phyloP scores from a whole-genome alignment of 345 rosid species.

The Kandelia obovata region DNA sequence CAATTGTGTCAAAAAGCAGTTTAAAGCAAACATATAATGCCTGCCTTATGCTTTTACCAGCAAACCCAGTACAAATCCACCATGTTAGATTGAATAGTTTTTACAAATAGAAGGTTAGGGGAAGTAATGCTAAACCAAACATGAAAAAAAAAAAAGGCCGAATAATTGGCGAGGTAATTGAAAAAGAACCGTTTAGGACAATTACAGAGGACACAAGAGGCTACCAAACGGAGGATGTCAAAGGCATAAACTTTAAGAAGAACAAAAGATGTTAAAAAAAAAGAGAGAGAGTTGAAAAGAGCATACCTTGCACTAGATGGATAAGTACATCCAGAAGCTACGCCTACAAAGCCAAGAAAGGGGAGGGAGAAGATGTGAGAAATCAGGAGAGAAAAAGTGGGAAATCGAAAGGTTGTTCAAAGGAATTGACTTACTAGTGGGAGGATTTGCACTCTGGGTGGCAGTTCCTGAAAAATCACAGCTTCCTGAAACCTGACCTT shows the following conservation, averaged over 20 bases:
- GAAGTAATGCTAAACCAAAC: too few relatives aligned
- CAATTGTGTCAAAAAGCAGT: background rate
- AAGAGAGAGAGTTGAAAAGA: too few relatives aligned
- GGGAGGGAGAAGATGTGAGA: background rate
- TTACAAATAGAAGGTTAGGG: too few relatives aligned
- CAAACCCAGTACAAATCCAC: constrained; percentile 15
- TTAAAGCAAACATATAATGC: background rate
- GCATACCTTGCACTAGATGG: constrained; percentile 16
- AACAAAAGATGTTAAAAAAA: background rate
- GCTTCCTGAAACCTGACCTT: constrained; percentile 42
- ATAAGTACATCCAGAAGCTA: constrained; percentile 15
- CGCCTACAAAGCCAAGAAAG: constrained; percentile 13
- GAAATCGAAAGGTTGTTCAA: background rate
- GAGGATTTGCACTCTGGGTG: constrained; percentile 28
- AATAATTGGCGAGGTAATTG: background rate
- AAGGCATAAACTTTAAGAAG: background rate
- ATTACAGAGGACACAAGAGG: constrained; percentile 6
- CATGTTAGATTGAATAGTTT: background rate
- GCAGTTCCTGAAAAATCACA: constrained; percentile 74
- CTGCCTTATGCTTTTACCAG: constrained; percentile 5
- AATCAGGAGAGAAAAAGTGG: background rate
- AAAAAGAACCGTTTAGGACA: background rate
- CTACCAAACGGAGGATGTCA: background rate
- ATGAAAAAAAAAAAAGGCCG: too few relatives aligned
- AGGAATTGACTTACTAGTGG: constrained; percentile 35